phyloP scores from a whole-genome alignment of 2,329 filamentous ascomycete species.

The Pseudomassariella vexata region DNA sequence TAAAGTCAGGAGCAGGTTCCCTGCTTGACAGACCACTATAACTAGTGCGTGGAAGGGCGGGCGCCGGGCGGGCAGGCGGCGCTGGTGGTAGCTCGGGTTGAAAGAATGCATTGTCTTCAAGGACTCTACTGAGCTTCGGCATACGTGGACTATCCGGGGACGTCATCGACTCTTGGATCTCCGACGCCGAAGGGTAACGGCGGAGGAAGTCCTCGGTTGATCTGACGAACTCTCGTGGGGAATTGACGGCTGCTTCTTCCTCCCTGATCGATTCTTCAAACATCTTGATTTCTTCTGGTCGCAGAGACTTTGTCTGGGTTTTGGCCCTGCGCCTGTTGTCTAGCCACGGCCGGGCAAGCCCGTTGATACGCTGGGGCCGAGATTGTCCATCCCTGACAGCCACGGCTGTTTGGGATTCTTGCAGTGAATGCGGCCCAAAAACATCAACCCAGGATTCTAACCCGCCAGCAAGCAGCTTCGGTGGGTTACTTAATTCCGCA shows the following conservation, averaged over 20 bases:
- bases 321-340: conserved; percentile 32
- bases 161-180: conserved; percentile 56
- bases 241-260: conserved; percentile 46
- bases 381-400: conserved; percentile 8
- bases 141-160: conserved; percentile 25
- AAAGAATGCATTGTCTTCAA: conserved; percentile 27
- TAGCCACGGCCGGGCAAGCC: conserved; percentile 11
- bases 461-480: conserved; percentile 76
- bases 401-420: conserved; percentile 28
- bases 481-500: conserved; percentile 65
- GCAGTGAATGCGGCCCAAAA: conserved; percentile 63
- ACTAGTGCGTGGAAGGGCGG: conserved; percentile 62
- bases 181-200: conserved; percentile 67
- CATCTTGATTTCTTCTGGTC: conserved; percentile 71
- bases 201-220: conserved; percentile 80
- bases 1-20: conserved; percentile 27
- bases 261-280: conserved; percentile 74
- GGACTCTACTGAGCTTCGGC: too few species aligned
- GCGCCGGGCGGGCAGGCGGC: conserved; percentile 62
- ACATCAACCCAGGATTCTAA: conserved; percentile 81
- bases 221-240: conserved; percentile 48
- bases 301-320: conserved; percentile 60
- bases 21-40: conserved; percentile 65
- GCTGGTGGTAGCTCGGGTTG: conserved; percentile 41
- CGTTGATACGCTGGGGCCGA: conserved; percentile 9